A percentile compares a stretch with the other conserved stretches of the same genome.
Evolutionary conservation across 129 eudicot species (phyloP).

Genomic region (Flaveria sonorensis): DNA sequence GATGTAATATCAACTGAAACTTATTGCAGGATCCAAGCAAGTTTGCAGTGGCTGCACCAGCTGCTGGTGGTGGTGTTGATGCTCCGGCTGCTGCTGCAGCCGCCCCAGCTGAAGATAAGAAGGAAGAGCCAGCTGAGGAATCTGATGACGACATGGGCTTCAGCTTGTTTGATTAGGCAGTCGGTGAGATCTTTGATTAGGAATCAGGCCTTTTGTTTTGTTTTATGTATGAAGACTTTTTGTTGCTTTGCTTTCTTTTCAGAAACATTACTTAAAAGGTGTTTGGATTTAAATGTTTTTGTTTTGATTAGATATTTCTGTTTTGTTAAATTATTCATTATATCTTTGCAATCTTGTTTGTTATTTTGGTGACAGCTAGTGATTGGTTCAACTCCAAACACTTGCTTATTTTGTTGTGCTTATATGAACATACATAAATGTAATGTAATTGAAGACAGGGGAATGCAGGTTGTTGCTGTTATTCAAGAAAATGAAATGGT

Average conservation of each 20-base stretch:
- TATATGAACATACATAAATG: too few relatives aligned
- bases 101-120: conserved; percentile 59
- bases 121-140: conserved; percentile 71
- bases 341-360: too few relatives aligned
- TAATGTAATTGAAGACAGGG: too few relatives aligned
- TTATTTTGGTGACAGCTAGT: too few relatives aligned
- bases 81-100: conserved; percentile 59
- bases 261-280: not conserved
- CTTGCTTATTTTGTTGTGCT: too few relatives aligned
- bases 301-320: not conserved
- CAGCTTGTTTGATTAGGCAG: conserved; percentile 61
- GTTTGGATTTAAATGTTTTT: not conserved
- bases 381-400: too few relatives aligned
- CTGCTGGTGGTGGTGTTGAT: conserved; percentile 33
- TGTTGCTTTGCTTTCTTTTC: not conserved
- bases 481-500: too few relatives aligned
- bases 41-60: conserved; percentile 73
- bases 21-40: conserved; percentile 76
- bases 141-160: conserved; percentile 79
- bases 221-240: not conserved
- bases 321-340: too few relatives aligned
- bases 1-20: not conserved
- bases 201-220: not conserved
- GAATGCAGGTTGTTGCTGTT: too few relatives aligned
- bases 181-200: not conserved